These are phyloP conservation scores for Neonectria magnoliae DNA, from an alignment of 2,329 filamentous ascomycete species.

Conservation along the genomic window DNA sequence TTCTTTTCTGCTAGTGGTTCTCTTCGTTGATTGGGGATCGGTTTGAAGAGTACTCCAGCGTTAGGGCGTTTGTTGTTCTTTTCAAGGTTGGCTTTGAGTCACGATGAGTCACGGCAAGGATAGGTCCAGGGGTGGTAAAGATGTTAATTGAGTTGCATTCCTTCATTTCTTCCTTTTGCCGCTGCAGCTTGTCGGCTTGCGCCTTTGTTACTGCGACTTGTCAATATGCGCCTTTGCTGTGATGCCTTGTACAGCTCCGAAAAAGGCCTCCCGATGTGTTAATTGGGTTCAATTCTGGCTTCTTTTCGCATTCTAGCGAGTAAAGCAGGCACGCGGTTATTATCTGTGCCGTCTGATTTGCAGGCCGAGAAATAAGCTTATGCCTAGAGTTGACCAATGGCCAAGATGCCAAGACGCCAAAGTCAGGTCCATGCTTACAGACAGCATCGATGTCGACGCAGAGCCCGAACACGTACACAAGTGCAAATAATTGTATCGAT, in stretches of 20 bases:
- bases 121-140: not conserved
- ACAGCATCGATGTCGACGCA: not conserved
- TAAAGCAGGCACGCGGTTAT: not conserved
- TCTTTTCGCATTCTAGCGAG: not conserved
- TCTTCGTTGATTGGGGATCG: no score
- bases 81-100: conserved; percentile 6
- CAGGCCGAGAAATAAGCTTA: not conserved
- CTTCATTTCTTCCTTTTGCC: not conserved
- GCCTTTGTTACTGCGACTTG: not conserved
- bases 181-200: not conserved
- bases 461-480: not conserved
- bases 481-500: not conserved
- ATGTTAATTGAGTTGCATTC: not conserved
- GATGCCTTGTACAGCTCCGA: not conserved
- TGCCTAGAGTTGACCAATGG: not conserved
- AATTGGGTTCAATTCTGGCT: no score
- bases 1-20: not conserved
- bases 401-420: not conserved
- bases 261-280: not conserved
- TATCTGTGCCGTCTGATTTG: not conserved
- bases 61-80: not conserved
- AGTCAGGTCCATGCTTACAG: no score
- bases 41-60: not conserved
- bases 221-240: not conserved
- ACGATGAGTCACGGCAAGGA: not conserved